Evolutionary conservation across 2,329 filamentous ascomycete species (phyloP), one percentile per base, ranked within the genome.

Genomic region (Exophiala sp.): DNA sequence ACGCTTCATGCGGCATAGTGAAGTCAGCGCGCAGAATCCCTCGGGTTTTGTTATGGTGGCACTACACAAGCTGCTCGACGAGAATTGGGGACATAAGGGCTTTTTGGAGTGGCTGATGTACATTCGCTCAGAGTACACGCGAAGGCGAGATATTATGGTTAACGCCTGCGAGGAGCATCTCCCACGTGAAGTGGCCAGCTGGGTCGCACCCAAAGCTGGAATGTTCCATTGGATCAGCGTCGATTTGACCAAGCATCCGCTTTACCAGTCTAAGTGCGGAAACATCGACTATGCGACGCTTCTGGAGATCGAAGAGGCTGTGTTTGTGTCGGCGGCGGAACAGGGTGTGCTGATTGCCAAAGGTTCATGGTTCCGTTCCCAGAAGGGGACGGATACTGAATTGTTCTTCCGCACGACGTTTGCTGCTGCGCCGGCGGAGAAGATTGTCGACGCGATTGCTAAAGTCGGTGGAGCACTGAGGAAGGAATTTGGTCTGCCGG

Each of bases 401-500:
- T 77, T 96, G 71, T 96, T 89, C 75, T 95, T 97, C 78, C 82
- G 94, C 48, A 85, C 89, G 3, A 99, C 92, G 0, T 99, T 88
- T 74, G 91, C 92, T 0, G 86, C 91, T 35, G 91, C 91, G 2
- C 84, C 82, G 10, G 78, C 80, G 11, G 81, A 85, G 50, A 82
- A 84, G 62, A 91, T 92, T 78, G 77, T 76, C 2, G 81, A 85
- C 65, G 88, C 88, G 1, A 89, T 91, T 53, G 76, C 78, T 58
- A 77, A 92, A 55, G 86, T 99, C 62, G 90, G 89, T 0, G 78
- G 80, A 52, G 88, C 90, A 6, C 76, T 97, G 38, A 80, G 82
- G 61, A 79, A 56, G 40, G 56, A 64, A 41, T 64, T 64, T 49
- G 55, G 49, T 1, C 29, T 62, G 35, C 24, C 24, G 24, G 5